Evolutionary conservation across 768 basidiomycete genomes (phyloP), one percentile per base, ranked within the genome.

Genomic region (Phlebiopsis gigantea): DNA sequence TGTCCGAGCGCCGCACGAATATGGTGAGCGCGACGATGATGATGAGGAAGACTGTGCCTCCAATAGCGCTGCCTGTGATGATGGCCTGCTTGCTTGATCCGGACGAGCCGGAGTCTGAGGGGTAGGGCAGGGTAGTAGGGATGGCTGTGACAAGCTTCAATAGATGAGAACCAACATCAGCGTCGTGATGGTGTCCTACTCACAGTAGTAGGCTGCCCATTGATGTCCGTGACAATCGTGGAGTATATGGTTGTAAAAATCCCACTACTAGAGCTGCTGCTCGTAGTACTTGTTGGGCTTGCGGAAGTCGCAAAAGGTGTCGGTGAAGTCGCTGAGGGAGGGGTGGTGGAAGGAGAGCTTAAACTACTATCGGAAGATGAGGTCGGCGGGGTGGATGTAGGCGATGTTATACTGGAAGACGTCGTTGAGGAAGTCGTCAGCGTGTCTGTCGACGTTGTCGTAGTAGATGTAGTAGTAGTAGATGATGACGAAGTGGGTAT

Each of bases 41-140:
- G 34, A 64, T 34, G 29, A 66, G 41, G 31, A 70, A 51, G 1
- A 62, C 65, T 5, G 57, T 61, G 1, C 69, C 71, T 25, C 66
- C 71, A 30, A 64, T 65, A 22, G 65, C 60, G 28, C 66, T 66
- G 43, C 72, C 72, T 3, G 62, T 67, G 45, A 73, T 67, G 21
- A 71, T 67, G 49, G 62, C 64, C 21, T 62, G 61, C 43, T 61
- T 60, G 4, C 58, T 60, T 5, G 58, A 57, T 28, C 55, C 47
- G 28, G 59, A 60, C 15, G 53, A 46, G 39, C 55, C 24, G 22
- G 42, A 31, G 19, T 45, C 22, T 15, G 39, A 45, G 14, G 63
- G 46, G 31, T 53, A 29, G 14, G 62, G 29, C 5, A 61, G 41
- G 2, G 62, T 60, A 1, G 69, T 65, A 28, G 69, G 60, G 31